Evolutionary conservation across 768 basidiomycete genomes (phyloP).

Genomic region (Suillus subalutaceus): DNA sequence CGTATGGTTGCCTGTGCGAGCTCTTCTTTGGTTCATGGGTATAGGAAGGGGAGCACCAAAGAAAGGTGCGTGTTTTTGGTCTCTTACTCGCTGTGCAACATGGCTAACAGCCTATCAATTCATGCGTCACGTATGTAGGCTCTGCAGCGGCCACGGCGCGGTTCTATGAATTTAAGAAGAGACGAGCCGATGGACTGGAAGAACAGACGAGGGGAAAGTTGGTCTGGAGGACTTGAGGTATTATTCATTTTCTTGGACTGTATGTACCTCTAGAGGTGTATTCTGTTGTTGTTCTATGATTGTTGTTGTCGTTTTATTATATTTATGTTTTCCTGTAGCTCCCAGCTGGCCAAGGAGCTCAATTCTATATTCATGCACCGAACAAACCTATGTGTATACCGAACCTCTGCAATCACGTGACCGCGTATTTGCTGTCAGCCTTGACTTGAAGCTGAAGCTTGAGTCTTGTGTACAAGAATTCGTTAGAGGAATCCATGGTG

Average conservation of each 20-base stretch:
- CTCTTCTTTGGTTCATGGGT: conserved; percentile 19
- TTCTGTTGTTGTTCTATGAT: not conserved
- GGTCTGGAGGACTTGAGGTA: not conserved
- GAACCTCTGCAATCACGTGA: not conserved
- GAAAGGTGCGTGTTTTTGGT: conserved; percentile 13
- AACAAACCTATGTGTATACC: too few species aligned
- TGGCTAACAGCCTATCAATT: too few species aligned
- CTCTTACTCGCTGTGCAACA: not conserved
- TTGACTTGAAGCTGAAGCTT: too few species aligned
- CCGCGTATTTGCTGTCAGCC: not conserved
- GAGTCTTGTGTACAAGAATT: too few species aligned
- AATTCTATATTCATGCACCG: not conserved
- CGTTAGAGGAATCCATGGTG: not conserved
- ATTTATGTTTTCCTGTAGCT: conserved; percentile 3
- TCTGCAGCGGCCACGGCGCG: conserved; percentile 13
- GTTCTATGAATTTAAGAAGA: conserved; percentile 6
- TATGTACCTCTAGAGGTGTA: conserved; percentile 1
- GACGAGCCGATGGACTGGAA: not conserved
- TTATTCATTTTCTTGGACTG: not conserved
- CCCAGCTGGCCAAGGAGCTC: not conserved
- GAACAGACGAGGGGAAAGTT: not conserved
- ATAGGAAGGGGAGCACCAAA: conserved; percentile 18
- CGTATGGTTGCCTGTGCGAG: conserved; percentile 17
- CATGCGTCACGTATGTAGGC: not conserved
- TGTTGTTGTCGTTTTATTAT: not conserved